Percentiles rank a stretch among this genome's conserved stretches.
phyloP scores from a whole-genome alignment of 2,329 filamentous ascomycete genomes.

The Lecanicillium sp. region DNA sequence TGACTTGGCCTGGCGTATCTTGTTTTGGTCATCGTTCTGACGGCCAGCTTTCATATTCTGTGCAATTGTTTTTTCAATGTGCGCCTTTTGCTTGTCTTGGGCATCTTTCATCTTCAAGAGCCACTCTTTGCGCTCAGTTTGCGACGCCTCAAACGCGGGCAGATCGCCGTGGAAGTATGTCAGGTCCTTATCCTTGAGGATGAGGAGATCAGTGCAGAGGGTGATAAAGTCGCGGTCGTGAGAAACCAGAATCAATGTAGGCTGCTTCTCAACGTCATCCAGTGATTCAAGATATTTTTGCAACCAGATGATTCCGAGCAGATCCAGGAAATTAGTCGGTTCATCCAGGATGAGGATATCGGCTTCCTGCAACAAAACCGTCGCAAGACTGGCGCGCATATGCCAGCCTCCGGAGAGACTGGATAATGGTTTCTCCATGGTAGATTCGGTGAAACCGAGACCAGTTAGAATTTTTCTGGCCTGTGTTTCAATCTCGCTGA shows the following conservation, averaged over 20 bases:
- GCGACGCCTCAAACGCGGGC: conserved; percentile 62
- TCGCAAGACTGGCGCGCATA: conserved; percentile 62
- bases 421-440: conserved; percentile 52
- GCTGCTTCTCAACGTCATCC: conserved; percentile 44
- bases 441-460: conserved; percentile 62
- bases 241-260: conserved; percentile 72
- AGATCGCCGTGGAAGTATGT: conserved; percentile 72
- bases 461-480: conserved; percentile 62
- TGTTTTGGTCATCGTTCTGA: conserved; percentile 75
- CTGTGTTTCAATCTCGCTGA: conserved; percentile 57
- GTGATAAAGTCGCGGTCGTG: conserved; percentile 80
- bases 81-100: conserved; percentile 71
- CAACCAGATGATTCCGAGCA: conserved; percentile 80
- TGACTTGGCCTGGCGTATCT: conserved; percentile 77
- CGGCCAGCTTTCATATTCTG: conserved; percentile 70
- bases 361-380: conserved; percentile 62
- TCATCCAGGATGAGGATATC: conserved; percentile 81
- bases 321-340: conserved; percentile 80
- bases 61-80: conserved; percentile 72
- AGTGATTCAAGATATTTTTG: conserved; percentile 62
- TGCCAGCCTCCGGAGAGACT: conserved; percentile 73
- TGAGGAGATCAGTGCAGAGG: conserved; percentile 69
- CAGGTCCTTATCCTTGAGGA: conserved; percentile 66
- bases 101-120: conserved; percentile 73
- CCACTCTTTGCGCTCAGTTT: conserved; percentile 61